Evolutionary conservation across 345 rosid species (phyloP), one percentile per base, ranked within the genome.

Genomic region (Erucastrum elatum): DNA sequence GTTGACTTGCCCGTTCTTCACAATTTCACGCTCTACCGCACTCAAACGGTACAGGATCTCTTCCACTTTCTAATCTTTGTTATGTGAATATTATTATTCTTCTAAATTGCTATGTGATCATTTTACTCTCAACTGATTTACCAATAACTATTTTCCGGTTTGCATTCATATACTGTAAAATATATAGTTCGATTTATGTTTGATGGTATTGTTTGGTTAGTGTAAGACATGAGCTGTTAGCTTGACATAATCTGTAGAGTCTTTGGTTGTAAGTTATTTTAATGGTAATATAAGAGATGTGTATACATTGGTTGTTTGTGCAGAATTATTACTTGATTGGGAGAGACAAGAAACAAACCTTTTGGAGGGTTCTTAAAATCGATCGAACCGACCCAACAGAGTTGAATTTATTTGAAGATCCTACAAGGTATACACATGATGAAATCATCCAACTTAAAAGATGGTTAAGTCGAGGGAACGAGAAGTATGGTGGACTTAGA

Each of bases 301-400:
- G 64, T 10, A 59, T 25, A 10, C 29, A 59, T 26, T 59, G 5
- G 33, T 56, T 59, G 31, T 59, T 33, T 66, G 55, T 63, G 64
- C 94, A 94, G 98, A 82, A 89, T 41, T 94, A 84, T 76, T 94
- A 94, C 83, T 82, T 94, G 89, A 77, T 89, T 12, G 98, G 98
- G 64, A 90, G 89, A 79, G 91, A 94, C 79, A 88, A 91, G 75
- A 84, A 74, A 30, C 85, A 84, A 75, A 71, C 80, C 44, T 65
- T 78, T 44, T 80, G 97, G 90, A 86, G 87, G 86, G 83, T 94
- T 68, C 84, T 94, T 67, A 94, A 88, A 90, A 90, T 94, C 79
- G 88, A 86, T 75, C 84, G 98, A 15, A 77, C 70, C 17, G 94
- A 91, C 11, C 84, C 77, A 58, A 80, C 86, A 6, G 97, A 89